phyloP scores from a whole-genome alignment of 1,284 basidiomycete genomes.

The Coniferiporia weirii region DNA sequence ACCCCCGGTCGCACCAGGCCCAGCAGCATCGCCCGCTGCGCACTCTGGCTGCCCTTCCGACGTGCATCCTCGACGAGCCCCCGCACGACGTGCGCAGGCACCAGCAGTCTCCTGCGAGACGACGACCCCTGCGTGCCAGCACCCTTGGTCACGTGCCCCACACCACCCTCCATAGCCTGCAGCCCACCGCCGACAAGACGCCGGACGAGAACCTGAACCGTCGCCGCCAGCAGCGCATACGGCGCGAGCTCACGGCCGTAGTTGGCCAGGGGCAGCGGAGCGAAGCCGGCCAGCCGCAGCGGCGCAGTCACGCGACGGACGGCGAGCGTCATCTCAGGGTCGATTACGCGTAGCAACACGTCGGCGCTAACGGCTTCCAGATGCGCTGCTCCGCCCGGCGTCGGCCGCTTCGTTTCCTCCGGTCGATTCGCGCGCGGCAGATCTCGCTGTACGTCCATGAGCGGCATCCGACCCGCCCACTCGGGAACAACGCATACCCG shows the following conservation, averaged over 20 bases:
- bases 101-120: slow-evolving; percentile 2
- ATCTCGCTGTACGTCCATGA: slow-evolving; percentile 7
- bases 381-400: no score
- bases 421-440: not conserved
- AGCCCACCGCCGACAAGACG: slow-evolving; percentile 3
- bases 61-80: slow-evolving; percentile 5
- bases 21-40: slow-evolving; percentile 4
- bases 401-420: not conserved
- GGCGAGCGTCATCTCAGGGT: slow-evolving; percentile 5
- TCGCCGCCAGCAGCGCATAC: slow-evolving; percentile 7
- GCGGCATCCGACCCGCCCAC: slow-evolving; percentile 7
- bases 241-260: slow-evolving; percentile 1
- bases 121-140: not conserved
- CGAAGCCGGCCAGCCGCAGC: not conserved
- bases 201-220: slow-evolving; percentile 5
- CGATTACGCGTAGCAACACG: not conserved
- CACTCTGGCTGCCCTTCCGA: not conserved
- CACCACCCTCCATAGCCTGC: slow-evolving; percentile 4
- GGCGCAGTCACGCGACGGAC: not conserved
- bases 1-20: slow-evolving; percentile 7
- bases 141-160: not conserved
- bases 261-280: not conserved
- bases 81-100: slow-evolving; percentile 14
- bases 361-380: no score
- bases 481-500: slow-evolving; percentile 5